Base-by-base conservation (phyloP, 2,329 filamentous ascomycete genomes). In the Pyrenophora graminea region DNA sequence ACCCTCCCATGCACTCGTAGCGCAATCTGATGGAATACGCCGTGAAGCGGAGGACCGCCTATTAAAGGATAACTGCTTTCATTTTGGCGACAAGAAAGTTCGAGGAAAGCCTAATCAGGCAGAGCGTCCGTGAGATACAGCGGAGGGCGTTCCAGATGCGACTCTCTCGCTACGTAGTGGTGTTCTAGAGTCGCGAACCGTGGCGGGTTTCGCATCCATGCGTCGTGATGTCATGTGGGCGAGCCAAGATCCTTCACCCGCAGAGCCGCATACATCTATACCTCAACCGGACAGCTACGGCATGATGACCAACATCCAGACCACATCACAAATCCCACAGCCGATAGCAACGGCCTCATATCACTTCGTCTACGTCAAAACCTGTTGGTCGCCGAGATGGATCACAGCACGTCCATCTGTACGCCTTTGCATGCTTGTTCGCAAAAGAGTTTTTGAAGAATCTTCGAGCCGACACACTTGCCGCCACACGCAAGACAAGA, bases 211-310 rank as follows among this genome's bases (percentile, higher is more conserved):
- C 37, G 19, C 19, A 5, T 21, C 19, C 48, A 45, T 51, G 48
- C 43, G 15, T 27, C 32, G 38, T 51, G 49, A 51, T 51, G 44
- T 51, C 49, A 48, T 21, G 17, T 27, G 18, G 9, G 6, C 8
- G 44, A 41, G 21, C 49, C 30, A 34, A 51, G 33, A 48, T n/a
- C 38, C 42, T 51, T 51, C 32, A 48, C 49, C 49, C 48, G 44
- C 48, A 51, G 44, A 51, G 43, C 48, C 43, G 47, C 49, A 40
- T 45, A 17, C 32, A 41, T 6, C 37, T 51, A 41, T 47, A 47
- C 43, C 43, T 34, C 31, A 51, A 41, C 34, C 39, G 44, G 49
- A 39, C 49, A 42, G 48, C 23, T 47, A 34, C 49, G 44, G 44
- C 37, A 15, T 37, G 30, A 23, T 19, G 48, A 39, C 30, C 23